Base-by-base conservation (phyloP, 306 rosid species). In the Quercus bicolor region DNA sequence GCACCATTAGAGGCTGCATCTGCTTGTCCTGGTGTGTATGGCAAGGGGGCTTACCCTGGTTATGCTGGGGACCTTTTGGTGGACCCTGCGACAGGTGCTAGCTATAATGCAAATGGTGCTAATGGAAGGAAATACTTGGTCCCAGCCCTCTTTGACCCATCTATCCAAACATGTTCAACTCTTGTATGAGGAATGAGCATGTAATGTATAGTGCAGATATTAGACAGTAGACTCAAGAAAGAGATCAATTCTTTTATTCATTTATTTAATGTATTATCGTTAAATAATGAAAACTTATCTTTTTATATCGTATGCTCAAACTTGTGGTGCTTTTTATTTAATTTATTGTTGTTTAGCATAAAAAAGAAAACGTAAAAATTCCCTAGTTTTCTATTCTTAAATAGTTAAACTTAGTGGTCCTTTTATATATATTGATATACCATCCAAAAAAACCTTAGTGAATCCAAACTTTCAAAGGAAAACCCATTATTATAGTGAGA, bases 1-100 rank as follows among this genome's bases (percentile, higher is more conserved):
- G 91, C 92, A 5, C 92, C 94, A 1, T 52, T 91, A 0, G 94
- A 91, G 76, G 97, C 90, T 43, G 83, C 83, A 5, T 89, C 92
- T 0, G 87, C 94, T 55, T 91, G 97, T 65, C 73, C 90, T 0
- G 93, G 93, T 0, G 70, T 89, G 6, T 91, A 81, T 5, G 94
- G 87, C 0, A 89, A 86, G 26, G 90, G 92, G 5, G 87, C 97
- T n/a, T 91, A 86, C 70, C 94, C 94, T 0, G 97, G 94, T 2
- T 87, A 85, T 2, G 84, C 91, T 0, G 92, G 94, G 16, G 59
- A 85, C 2, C 81, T 91, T 3, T 75, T 85, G 79, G 84, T 78
- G 29, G 91, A 89, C 19, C 45, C 81, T 0, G 74, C 78, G 2
- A 89, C 74, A 4, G 91, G 91, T 1, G 89, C 85, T 45, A 88